phyloP scores from a whole-genome alignment of 2,329 filamentous ascomycete genomes.

The Pseudogymnoascus sp. region DNA sequence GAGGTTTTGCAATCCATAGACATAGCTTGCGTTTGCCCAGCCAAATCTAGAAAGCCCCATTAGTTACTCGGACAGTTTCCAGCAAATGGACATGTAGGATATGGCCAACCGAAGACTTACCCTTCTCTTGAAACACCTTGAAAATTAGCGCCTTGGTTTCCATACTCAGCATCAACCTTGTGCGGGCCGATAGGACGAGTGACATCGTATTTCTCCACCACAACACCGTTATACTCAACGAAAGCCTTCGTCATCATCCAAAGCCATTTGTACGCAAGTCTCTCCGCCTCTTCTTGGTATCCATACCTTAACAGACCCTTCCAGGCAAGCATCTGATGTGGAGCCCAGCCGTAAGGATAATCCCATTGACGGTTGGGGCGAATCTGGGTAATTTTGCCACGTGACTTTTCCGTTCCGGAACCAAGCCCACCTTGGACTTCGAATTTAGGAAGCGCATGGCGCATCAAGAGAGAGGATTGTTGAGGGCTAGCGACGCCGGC shows the following conservation, averaged over 20 bases:
- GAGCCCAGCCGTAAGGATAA: slow-evolving; percentile 96
- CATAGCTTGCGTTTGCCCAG: slow-evolving; percentile 98
- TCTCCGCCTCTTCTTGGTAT: slow-evolving; percentile 81
- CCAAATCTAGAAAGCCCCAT: slow-evolving; percentile 64
- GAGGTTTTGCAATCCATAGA: slow-evolving; percentile 83
- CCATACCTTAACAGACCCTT: slow-evolving; percentile 86
- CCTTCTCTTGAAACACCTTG: slow-evolving; percentile 94
- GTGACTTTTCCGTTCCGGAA: slow-evolving; percentile 83
- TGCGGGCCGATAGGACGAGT: slow-evolving; percentile 85
- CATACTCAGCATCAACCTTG: slow-evolving; percentile 92
- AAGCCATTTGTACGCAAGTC: slow-evolving; percentile 90
- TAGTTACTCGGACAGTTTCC: slow-evolving; percentile 29
- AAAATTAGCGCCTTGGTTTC: slow-evolving; percentile 92
- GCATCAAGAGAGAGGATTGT: slow-evolving; percentile 79
- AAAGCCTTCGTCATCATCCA: slow-evolving; percentile 99
- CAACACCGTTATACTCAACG: slow-evolving; percentile 95
- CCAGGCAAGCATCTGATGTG: slow-evolving; percentile 98
- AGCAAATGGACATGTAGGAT: not conserved
- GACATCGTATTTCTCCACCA: slow-evolving; percentile 98
- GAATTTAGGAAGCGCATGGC: slow-evolving; percentile 75
- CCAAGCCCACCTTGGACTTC: slow-evolving; percentile 83
- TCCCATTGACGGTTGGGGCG: slow-evolving; percentile 97
- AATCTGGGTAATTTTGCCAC: slow-evolving; percentile 70
- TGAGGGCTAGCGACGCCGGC: slow-evolving; percentile 78
- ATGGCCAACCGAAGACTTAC: slow-evolving; percentile 49